Base-by-base conservation (phyloP, 2,329 filamentous ascomycete species). In the Phialophora expanda region DNA sequence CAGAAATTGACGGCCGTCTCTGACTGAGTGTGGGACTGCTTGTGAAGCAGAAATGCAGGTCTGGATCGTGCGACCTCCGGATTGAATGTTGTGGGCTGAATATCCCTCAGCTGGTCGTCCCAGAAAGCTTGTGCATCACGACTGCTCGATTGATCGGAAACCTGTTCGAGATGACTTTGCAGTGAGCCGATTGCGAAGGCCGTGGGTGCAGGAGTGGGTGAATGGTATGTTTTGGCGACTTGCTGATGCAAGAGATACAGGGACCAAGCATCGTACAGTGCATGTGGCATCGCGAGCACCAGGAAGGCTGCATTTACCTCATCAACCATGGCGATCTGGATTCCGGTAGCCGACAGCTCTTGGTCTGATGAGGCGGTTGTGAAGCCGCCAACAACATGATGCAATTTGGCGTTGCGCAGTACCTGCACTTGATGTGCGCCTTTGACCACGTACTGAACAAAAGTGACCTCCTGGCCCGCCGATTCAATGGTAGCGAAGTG, bases 231-330 rank as follows among this genome's bases (percentile, higher is more conserved):
- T 17, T 41, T 60, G 7, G 34, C 34, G 17, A 71, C 56, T 56
- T 95, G 88, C 51, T 84, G 80, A 71, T 95, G 92, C 1, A 97
- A 77, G 17, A 96, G 79, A 3, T 83, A 81, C 12, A 97, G 83
- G 2, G 93, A 96, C 86, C 89, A 93, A 0, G 93, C 93, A 74
- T 97, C 93, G 70, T 97, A 97, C 22, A 97, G 82, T 1, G 93
- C 92, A 77, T 97, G 93, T 0, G 93, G 85, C 46, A 97, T 87
- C 0, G 92, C 93, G 0, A 97, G 75, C 4, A 86, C 65, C n/a
- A 87, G 72, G 64, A 83, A 84, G 2, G 61, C 74, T 17, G 77
- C 74, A 5, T 67, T 58, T 0, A 73, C 62, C 22, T 77, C 73
- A 28, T 60, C 41, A 17, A 75, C 68, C 22, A 82, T 70, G 2